phyloP scores from a whole-genome alignment of 305 asterid species.

The Withania somnifera region DNA sequence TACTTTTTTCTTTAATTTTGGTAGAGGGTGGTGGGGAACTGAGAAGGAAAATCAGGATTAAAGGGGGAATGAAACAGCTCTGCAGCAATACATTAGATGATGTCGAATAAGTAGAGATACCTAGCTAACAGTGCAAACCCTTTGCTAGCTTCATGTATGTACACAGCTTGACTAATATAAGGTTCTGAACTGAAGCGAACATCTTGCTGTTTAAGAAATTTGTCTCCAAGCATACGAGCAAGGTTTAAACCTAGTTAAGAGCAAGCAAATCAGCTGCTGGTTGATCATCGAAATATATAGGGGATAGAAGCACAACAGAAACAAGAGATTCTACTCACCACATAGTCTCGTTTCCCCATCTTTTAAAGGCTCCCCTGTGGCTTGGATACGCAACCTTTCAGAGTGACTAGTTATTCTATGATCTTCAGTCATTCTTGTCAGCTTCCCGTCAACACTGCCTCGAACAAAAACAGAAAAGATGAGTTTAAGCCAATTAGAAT shows the following conservation, averaged over 20 bases:
- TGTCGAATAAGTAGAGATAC: conserved; percentile 19
- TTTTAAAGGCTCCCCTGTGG: conserved; percentile 67
- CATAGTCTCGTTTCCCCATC: conserved; percentile 92
- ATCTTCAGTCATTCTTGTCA: conserved; percentile 92
- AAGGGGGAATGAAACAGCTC: background rate
- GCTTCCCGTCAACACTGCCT: conserved; percentile 74
- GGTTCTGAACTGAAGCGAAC: conserved; percentile 90
- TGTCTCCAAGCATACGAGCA: conserved; percentile 96
- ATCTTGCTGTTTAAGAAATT: conserved; percentile 90
- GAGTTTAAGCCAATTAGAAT: background rate
- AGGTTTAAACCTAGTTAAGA: conserved; percentile 70
- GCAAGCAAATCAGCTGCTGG: conserved; percentile 9
- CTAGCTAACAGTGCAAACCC: conserved; percentile 79
- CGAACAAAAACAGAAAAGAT: conserved; percentile 1
- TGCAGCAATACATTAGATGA: background rate
- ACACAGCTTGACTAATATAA: conserved; percentile 57
- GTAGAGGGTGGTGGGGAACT: background rate
- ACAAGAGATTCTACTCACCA: conserved; percentile 37
- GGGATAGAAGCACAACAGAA: background rate
- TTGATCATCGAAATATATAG: conserved; percentile 1
- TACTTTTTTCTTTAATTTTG: background rate
- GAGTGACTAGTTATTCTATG: conserved; percentile 68
- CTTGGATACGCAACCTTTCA: conserved; percentile 78
- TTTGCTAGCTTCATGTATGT: conserved; percentile 38
- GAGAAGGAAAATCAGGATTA: background rate